Percentiles rank a stretch among this genome's conserved stretches.
phyloP scores from a whole-genome alignment of 257 asterid genomes.

The Osmanthus fragrans region DNA sequence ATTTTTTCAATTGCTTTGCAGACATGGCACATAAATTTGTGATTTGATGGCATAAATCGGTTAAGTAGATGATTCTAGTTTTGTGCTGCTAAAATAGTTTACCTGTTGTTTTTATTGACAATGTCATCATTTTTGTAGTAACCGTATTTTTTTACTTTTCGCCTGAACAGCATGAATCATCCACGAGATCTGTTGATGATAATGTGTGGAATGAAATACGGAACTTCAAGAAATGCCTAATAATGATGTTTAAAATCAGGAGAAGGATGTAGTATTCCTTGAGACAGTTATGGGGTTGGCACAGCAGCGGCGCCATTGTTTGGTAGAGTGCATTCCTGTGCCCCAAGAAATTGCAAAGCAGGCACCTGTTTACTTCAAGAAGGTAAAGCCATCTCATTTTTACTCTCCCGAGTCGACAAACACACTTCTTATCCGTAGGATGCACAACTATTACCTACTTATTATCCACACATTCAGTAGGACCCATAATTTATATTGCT shows the following conservation, averaged over 20 bases:
- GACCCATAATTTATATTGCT: too few relatives aligned
- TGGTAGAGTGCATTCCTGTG: constrained; percentile 90
- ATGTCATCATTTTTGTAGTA: background rate
- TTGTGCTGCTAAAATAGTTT: background rate
- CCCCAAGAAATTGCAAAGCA: constrained; percentile 77
- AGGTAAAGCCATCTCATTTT: constrained; percentile 48
- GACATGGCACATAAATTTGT: background rate
- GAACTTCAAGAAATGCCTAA: constrained; percentile 95
- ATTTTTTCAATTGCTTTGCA: background rate
- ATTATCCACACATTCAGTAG: too few relatives aligned
- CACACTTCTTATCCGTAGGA: too few relatives aligned
- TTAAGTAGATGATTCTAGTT: constrained; percentile 1
- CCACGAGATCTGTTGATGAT: constrained; percentile 80
- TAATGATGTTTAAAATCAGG: constrained; percentile 94
- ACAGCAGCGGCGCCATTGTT: constrained; percentile 78
- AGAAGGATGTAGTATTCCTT: constrained; percentile 73
- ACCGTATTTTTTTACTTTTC: constrained; percentile 17
- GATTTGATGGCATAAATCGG: background rate
- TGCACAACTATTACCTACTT: too few relatives aligned
- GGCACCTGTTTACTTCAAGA: constrained; percentile 92
- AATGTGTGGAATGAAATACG: constrained; percentile 94
- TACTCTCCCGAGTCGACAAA: background rate
- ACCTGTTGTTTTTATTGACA: background rate
- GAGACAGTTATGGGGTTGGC: constrained; percentile 90
- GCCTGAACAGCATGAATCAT: constrained; percentile 72